Percentiles rank a stretch among this genome's conserved stretches.
Conservation (phyloP, 139 green algal species). For the Microglena sp. region DNA sequence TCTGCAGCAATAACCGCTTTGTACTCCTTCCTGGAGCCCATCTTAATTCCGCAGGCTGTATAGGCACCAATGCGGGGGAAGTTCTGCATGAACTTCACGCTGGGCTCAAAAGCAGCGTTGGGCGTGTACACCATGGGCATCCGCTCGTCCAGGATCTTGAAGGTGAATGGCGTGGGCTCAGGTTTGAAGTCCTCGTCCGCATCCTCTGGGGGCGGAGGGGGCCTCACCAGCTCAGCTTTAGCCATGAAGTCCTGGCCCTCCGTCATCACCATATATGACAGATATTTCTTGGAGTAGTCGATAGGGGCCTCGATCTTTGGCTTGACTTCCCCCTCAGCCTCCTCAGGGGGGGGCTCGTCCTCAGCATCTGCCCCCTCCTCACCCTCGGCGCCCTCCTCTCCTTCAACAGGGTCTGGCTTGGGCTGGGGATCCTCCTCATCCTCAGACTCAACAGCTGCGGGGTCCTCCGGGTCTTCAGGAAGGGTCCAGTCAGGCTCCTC, state of each 20-base stretch:
- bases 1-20: conserved; percentile 43
- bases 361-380: neutral
- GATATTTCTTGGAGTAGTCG: conserved; percentile 43
- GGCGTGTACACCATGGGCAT: conserved; percentile 40
- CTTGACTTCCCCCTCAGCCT: neutral
- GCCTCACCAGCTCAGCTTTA: conserved; percentile 24
- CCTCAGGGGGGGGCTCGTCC: neutral
- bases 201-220: conserved; percentile 21
- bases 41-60: conserved; percentile 18
- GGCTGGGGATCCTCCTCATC: conserved; percentile 26
- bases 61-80: conserved; percentile 43
- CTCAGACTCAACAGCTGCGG: conserved; percentile 33
- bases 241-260: conserved; percentile 38
- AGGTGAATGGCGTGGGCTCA: conserved; percentile 31
- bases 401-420: neutral
- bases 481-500: conserved; percentile 36
- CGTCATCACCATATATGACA: conserved; percentile 36
- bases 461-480: conserved; percentile 42
- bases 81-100: conserved; percentile 33
- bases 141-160: conserved; percentile 52
- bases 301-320: conserved; percentile 16
- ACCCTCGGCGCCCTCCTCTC: neutral
- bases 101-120: conserved; percentile 34
- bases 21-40: conserved; percentile 18
- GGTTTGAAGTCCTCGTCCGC: conserved; percentile 19